Base-by-base conservation (phyloP, 1,284 basidiomycete species). In the Heterobasidion irregulare region DNA sequence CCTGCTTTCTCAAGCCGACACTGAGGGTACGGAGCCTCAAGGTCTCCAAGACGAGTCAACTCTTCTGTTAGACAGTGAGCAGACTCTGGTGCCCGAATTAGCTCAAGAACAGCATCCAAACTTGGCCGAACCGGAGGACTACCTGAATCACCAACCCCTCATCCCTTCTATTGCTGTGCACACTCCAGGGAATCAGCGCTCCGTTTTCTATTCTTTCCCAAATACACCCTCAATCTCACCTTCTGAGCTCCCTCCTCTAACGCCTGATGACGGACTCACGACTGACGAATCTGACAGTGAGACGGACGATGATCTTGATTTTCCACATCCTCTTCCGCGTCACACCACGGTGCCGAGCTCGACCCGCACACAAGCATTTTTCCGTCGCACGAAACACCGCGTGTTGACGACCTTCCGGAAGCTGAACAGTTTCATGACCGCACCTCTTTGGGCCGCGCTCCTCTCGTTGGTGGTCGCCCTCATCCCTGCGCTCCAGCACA, bases 371-470 rank as follows among this genome's bases (percentile, higher is more conserved):
- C 70, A 66, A 16, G 67, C 69, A 2, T 63, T 67, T 41, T 55
- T 66, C 9, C 70, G 72, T 6, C 70, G 71, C 41, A 43, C 64
- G 8, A 65, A 67, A 50, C 67, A 64, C 18, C 69, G 67, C 19
- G 3, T 16, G 26, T 70, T 2, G 58, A 58, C 15, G 68, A 47
- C 64, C 6, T 74, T 76, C 64, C 66, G 66, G 13, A 71, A 72
- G 0, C 66, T 94, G 60, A 81, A 82, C 64, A 76, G 78, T 35
- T 94, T 95, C 72, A 92, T 95, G 92, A 94, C 92, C 0, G 84
- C 85, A 0, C 92, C 92, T 0, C 80, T 94, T 33, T 88, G 89
- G 77, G 89, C 90, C 0, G 89, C 93, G 2, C 66, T 93, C 12
- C 68, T 83, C 1, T 92, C 91, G 2, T 74, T 98, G 41, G 59